These are phyloP conservation scores for Metschnikowia baotianmanensis DNA, from an alignment of 805 yeast genomes.

Conservation along the genomic window DNA sequence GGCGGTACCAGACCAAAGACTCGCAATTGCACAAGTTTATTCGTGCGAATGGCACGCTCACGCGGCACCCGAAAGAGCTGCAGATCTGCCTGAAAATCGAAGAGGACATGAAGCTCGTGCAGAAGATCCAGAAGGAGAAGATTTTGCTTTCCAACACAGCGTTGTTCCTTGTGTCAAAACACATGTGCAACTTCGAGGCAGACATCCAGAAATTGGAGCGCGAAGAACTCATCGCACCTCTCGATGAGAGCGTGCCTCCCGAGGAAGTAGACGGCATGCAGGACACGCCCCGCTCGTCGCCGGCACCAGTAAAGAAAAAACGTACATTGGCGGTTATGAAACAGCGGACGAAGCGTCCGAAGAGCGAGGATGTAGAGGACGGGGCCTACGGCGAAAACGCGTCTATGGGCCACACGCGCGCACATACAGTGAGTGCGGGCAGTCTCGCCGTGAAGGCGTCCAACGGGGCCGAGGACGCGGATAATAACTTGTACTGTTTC, in stretches of 20 bases:
- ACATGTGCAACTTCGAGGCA: slow-evolving; percentile 66
- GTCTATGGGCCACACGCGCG: slow-evolving; percentile 7
- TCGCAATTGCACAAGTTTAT: slow-evolving; percentile 79
- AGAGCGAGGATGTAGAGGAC: slow-evolving; percentile 17
- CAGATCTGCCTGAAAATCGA: slow-evolving; percentile 62
- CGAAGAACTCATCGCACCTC: slow-evolving; percentile 74
- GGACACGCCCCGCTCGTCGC: slow-evolving; percentile 17
- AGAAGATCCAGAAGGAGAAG: slow-evolving; percentile 72
- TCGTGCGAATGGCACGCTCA: slow-evolving; percentile 75
- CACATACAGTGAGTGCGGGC: slow-evolving; percentile 4
- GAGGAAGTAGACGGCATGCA: slow-evolving; percentile 10
- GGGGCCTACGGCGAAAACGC: slow-evolving; percentile 20
- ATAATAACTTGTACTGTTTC: slow-evolving; percentile 63
- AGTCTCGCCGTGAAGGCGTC: slow-evolving; percentile 4
- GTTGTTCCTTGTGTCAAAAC: slow-evolving; percentile 71
- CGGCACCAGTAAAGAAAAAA: slow-evolving; percentile 19
- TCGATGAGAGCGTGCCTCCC: slow-evolving; percentile 25
- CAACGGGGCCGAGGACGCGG: slow-evolving; percentile 40
- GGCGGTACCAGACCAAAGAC: slow-evolving; percentile 68
- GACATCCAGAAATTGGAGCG: slow-evolving; percentile 73
- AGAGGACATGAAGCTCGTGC: slow-evolving; percentile 61
- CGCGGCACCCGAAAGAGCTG: slow-evolving; percentile 79
- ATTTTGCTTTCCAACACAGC: slow-evolving; percentile 80
- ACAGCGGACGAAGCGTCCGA: slow-evolving; percentile 16
- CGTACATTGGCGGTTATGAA: slow-evolving; percentile 17